Conservation (phyloP, 148 eudicot genomes). For the Chenopodium formosanum region DNA sequence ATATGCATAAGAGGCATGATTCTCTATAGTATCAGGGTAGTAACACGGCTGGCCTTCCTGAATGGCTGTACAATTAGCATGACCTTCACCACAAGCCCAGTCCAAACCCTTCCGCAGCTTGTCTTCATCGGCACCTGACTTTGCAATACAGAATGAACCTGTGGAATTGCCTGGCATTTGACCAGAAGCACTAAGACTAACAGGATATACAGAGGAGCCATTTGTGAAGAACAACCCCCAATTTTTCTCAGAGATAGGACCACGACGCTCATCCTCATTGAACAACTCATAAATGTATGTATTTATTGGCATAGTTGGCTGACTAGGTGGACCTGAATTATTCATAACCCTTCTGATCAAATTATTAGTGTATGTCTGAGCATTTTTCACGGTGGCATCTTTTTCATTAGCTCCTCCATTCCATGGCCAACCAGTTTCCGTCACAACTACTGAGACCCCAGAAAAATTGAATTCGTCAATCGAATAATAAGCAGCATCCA, state of each 20-base stretch:
- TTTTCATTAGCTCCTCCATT: slow-evolving; percentile 70
- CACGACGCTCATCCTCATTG: slow-evolving; percentile 76
- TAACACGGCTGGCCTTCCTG: slow-evolving; percentile 81
- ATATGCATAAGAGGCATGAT: slow-evolving; percentile 93
- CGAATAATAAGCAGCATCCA: slow-evolving; percentile 88
- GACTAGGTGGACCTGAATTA: slow-evolving; percentile 89
- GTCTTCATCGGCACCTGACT: slow-evolving; percentile 53
- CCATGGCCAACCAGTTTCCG: slow-evolving; percentile 97
- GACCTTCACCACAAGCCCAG: slow-evolving; percentile 96
- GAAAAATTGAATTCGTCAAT: slow-evolving; percentile 65
- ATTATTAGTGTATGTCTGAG: slow-evolving; percentile 67
- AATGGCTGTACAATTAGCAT: slow-evolving; percentile 79
- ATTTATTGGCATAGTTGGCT: slow-evolving; percentile 60
- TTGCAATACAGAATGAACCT: slow-evolving; percentile 63
- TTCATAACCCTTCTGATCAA: slow-evolving; percentile 72
- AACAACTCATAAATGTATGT: slow-evolving; percentile 85
- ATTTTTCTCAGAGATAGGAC: slow-evolving; percentile 72
- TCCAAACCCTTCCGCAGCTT: slow-evolving; percentile 64
- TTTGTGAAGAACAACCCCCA: slow-evolving; percentile 74
- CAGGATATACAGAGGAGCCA: slow-evolving; percentile 69
- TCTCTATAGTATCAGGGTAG: slow-evolving; percentile 70
- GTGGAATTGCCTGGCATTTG: slow-evolving; percentile 48
- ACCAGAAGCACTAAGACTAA: slow-evolving; percentile 44
- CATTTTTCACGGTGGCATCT: slow-evolving; percentile 71
- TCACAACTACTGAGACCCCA: slow-evolving; percentile 72